These are phyloP conservation scores for Amauroascus verrucosus DNA, from an alignment of 2,329 filamentous ascomycete genomes.

Conservation along the genomic window DNA sequence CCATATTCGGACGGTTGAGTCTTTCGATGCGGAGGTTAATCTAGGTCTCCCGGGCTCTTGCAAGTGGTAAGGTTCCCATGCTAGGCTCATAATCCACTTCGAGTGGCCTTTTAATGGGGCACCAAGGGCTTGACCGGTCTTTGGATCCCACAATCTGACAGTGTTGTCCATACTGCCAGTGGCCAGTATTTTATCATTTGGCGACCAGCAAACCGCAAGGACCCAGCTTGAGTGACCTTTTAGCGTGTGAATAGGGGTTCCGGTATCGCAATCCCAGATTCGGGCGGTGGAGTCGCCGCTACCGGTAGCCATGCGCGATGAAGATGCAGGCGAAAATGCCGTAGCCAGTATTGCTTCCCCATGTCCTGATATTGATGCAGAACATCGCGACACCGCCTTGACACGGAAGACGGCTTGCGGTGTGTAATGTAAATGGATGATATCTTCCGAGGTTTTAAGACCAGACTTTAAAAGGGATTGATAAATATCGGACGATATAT, in stretches of 20 bases:
- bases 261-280: conserved; percentile 91
- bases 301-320: conserved; percentile 70
- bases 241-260: conserved; percentile 58
- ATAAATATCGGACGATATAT: conserved; percentile 41
- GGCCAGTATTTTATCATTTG: conserved; percentile 68
- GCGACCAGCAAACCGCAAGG: conserved; percentile 74
- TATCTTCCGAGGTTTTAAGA: conserved; percentile 49
- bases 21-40: conserved; percentile 79
- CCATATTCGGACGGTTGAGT: conserved; percentile 81
- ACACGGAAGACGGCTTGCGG: conserved; percentile 93
- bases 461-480: conserved; percentile 43
- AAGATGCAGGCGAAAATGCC: conserved; percentile 72
- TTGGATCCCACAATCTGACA: conserved; percentile 79
- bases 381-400: conserved; percentile 80
- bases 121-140: conserved; percentile 64
- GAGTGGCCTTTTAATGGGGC: conserved; percentile 69
- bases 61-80: conserved; percentile 89
- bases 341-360: conserved; percentile 80
- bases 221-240: conserved; percentile 88
- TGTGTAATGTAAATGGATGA: conserved; percentile 53
- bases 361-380: conserved; percentile 79
- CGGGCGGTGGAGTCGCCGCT: conserved; percentile 84
- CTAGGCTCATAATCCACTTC: conserved; percentile 78
- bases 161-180: conserved; percentile 91
- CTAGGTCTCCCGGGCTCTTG: conserved; percentile 64